Percentiles rank a stretch among this genome's conserved stretches.
Conservation (phyloP, 208 protist species). For the Crithidia sp. region DNA sequence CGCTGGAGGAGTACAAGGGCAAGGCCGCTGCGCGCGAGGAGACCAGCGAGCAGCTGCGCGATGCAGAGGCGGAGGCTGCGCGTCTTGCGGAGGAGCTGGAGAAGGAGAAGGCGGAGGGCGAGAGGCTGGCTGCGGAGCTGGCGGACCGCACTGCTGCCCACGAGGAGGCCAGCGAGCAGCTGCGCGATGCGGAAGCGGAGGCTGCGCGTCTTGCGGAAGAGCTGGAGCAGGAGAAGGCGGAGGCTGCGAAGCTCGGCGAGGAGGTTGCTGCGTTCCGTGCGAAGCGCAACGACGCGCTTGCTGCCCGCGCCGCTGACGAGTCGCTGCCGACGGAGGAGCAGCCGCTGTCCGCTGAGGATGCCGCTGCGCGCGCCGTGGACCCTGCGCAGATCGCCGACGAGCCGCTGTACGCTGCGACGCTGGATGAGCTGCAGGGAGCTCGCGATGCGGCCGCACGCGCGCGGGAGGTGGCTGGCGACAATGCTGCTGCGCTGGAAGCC, state of each 20-base stretch:
- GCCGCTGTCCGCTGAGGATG: conserved; percentile 24
- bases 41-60: conserved; percentile 7
- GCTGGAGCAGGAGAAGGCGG: conserved; percentile 1
- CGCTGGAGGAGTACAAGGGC: conserved; percentile 29
- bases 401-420: conserved; percentile 28
- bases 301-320: conserved; percentile 32
- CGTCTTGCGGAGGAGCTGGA: too few species aligned
- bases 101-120: too few species aligned
- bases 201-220: conserved; percentile 16
- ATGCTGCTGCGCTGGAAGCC: conserved; percentile 1
- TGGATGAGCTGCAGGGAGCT: conserved; percentile 18
- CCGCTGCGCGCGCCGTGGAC: conserved; percentile 17
- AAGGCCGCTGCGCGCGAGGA: neutral
- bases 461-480: neutral
- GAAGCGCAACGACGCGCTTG: conserved; percentile 41
- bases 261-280: conserved; percentile 20
- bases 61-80: too few species aligned
- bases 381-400: conserved; percentile 21
- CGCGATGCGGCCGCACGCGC: neutral
- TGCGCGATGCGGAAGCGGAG: conserved; percentile 5
- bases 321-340: conserved; percentile 28
- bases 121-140: too few species aligned
- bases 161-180: too few species aligned
- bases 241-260: conserved; percentile 2
- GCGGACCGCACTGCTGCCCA: too few species aligned